Conservation (phyloP, 345 rosid species). For the Cardamine resedifolia region DNA sequence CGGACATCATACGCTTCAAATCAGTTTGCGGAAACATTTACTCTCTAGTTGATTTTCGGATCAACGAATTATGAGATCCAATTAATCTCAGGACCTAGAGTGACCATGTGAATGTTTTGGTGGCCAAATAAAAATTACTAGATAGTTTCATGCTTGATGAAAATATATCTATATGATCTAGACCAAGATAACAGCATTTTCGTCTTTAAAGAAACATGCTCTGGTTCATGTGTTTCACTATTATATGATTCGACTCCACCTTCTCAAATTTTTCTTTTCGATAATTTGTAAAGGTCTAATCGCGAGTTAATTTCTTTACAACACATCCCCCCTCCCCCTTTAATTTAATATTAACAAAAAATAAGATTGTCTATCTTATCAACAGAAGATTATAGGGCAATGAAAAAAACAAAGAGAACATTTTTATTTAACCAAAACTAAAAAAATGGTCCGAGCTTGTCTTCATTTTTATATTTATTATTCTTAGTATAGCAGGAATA, state of each 20-base stretch:
- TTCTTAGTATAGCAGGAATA: constrained; percentile 6
- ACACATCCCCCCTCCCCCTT: neutral
- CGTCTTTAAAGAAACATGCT: neutral
- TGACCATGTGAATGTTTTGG: no score
- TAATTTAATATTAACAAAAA: neutral
- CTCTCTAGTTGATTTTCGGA: no score
- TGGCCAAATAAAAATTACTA: no score
- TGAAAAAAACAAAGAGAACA: neutral
- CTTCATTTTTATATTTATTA: constrained; percentile 7
- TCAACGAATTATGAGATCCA: no score
- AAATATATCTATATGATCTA: no score
- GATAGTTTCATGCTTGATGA: no score
- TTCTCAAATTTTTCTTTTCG: neutral
- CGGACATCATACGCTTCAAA: no score
- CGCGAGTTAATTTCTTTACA: neutral
- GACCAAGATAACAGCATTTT: no score
- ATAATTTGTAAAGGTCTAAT: neutral
- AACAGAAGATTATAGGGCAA: neutral
- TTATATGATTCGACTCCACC: neutral
- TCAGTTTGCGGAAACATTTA: no score
- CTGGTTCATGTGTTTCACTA: neutral
- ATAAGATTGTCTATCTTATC: neutral
- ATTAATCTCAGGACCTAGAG: no score
- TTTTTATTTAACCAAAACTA: neutral
- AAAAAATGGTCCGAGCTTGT: neutral